phyloP scores from a whole-genome alignment of 1,139 yeast species.

The Pneumocystis wakefieldiae region DNA sequence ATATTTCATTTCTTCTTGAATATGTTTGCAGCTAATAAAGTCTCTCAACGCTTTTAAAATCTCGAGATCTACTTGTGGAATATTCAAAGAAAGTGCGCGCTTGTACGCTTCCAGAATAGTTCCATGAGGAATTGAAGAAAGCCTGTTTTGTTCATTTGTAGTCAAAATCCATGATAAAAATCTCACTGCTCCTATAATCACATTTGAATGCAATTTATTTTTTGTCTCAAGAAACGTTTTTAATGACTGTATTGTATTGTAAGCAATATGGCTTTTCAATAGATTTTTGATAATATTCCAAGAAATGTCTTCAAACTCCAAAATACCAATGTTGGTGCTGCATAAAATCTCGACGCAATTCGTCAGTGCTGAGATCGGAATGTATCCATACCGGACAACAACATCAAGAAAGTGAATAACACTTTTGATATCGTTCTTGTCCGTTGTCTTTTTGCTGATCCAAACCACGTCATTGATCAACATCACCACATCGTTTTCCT shows the following conservation, averaged over 20 bases:
- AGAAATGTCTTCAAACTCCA: constrained; percentile 28
- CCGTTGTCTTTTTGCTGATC: constrained; percentile 33
- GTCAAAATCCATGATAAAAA: neutral
- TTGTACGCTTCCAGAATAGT: neutral
- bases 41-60: constrained; percentile 7
- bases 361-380: constrained; percentile 32
- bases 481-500: constrained; percentile 27
- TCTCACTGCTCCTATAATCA: constrained; percentile 36
- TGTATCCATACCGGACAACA: constrained; percentile 33
- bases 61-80: neutral
- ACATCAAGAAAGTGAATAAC: constrained; percentile 36
- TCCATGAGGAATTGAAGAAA: neutral
- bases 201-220: constrained; percentile 20
- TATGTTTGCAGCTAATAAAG: constrained; percentile 4
- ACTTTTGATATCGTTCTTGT: constrained; percentile 28
- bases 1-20: constrained; percentile 3
- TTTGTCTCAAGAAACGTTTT: constrained; percentile 27
- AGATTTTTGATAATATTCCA: constrained; percentile 29
- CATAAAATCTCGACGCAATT: constrained; percentile 36
- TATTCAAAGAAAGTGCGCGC: neutral
- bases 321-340: constrained; percentile 31
- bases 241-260: constrained; percentile 25
- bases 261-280: constrained; percentile 26
- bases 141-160: neutral
- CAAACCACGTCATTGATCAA: constrained; percentile 28